Evolutionary conservation across 805 yeast genomes (phyloP).

Genomic region (Peterozyma xylosa): DNA sequence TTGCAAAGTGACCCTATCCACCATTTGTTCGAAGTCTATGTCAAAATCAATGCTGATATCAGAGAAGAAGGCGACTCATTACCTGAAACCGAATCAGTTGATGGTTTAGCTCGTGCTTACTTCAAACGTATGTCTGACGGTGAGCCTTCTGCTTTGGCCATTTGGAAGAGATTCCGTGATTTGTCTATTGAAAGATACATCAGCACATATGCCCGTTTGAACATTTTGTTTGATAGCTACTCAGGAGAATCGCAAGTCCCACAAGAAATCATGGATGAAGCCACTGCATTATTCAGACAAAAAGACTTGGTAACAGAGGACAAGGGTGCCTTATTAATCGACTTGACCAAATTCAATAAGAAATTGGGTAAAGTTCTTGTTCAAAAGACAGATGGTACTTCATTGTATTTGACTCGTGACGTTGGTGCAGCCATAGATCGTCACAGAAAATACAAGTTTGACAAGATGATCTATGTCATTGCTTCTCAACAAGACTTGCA

Average conservation of each 20-base stretch:
- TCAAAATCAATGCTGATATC: constrained; percentile 74
- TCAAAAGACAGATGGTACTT: constrained; percentile 92
- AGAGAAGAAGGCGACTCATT: constrained; percentile 44
- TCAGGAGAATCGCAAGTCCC: constrained; percentile 96
- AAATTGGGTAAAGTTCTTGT: constrained; percentile 90
- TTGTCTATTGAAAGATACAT: constrained; percentile 81
- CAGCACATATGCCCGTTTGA: constrained; percentile 84
- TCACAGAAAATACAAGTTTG: constrained; percentile 75
- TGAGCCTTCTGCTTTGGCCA: constrained; percentile 64
- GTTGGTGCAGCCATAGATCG: constrained; percentile 95
- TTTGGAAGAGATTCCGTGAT: constrained; percentile 90
- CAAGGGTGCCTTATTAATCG: constrained; percentile 85
- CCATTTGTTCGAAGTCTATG: constrained; percentile 93
- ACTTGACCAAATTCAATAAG: constrained; percentile 77
- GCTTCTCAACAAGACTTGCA: constrained; percentile 97
- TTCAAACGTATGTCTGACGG: constrained; percentile 93
- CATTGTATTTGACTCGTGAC: constrained; percentile 90
- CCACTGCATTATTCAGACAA: constrained; percentile 53
- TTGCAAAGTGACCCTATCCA: constrained; percentile 78
- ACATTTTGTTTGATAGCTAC: constrained; percentile 80
- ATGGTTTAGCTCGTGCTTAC: constrained; percentile 79
- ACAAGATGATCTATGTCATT: constrained; percentile 92
- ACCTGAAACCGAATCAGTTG: constrained; percentile 44
- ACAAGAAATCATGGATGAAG: constrained; percentile 60
- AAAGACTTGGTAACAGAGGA: constrained; percentile 74